phyloP scores from a whole-genome alignment of 306 rosid species.

The Cucurbita maxima region DNA sequence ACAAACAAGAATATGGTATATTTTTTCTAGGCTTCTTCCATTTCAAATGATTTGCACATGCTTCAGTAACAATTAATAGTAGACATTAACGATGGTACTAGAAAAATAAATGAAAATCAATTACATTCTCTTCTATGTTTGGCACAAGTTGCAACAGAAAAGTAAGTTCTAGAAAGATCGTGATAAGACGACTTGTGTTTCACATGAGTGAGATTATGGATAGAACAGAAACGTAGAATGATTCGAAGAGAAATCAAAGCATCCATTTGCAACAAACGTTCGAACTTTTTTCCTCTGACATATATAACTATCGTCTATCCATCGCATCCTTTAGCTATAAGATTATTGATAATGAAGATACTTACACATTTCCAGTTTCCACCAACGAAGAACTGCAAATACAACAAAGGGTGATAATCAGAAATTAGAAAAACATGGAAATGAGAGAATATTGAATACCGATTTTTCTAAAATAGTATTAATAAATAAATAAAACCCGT shows the following conservation, averaged over 20 bases:
- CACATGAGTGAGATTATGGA: not conserved
- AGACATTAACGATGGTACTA: not conserved
- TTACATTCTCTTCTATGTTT: not conserved
- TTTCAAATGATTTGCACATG: not conserved
- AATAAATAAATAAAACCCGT: not conserved
- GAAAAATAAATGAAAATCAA: not conserved
- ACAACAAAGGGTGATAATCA: slow-evolving; percentile 13
- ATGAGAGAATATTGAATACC: not conserved
- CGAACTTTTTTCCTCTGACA: not conserved
- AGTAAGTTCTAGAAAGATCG: not conserved
- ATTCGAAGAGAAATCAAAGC: not conserved
- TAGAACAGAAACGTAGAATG: not conserved
- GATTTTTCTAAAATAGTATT: not conserved
- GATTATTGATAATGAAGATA: slow-evolving; percentile 10
- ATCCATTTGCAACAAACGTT: not conserved
- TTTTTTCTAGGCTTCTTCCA: not conserved
- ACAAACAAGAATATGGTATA: not conserved
- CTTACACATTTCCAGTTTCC: slow-evolving; percentile 99
- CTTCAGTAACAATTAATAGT: not conserved
- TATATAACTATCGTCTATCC: not conserved
- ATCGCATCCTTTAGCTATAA: not conserved
- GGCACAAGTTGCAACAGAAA: not conserved
- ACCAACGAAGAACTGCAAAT: slow-evolving; percentile 81
- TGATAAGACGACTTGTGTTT: not conserved
- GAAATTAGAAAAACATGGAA: not conserved